A percentile compares a stretch with the other conserved stretches of the same genome.
Evolutionary conservation across 2,329 filamentous ascomycete genomes (phyloP).

Genomic region (Blumeria hordei): DNA sequence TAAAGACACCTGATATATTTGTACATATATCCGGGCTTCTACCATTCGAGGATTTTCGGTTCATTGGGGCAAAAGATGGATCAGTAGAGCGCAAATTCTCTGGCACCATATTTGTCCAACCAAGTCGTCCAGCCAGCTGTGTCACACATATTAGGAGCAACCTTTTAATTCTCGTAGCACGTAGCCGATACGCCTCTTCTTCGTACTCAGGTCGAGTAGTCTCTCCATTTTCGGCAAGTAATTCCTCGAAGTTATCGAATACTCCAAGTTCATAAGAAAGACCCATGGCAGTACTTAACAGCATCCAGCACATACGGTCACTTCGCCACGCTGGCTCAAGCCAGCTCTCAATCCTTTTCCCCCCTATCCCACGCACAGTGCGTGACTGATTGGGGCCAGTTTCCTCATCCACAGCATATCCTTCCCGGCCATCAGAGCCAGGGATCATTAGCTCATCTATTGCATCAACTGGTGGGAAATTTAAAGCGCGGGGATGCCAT

Average conservation of each 20-base stretch:
- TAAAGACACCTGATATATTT: conserved; percentile 32
- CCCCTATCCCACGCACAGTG: conserved; percentile 35
- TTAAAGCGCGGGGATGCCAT: conserved; percentile 85
- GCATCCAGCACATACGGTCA: conserved; percentile 95
- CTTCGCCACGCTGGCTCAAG: conserved; percentile 87
- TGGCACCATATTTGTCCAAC: conserved; percentile 84
- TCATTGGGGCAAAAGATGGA: conserved; percentile 25
- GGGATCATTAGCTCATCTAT: conserved; percentile 45
- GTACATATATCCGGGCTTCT: conserved; percentile 35
- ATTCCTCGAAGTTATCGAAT: conserved; percentile 69
- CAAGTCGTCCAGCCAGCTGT: conserved; percentile 77
- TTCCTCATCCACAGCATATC: conserved; percentile 21
- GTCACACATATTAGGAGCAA: conserved; percentile 77
- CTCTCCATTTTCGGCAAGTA: conserved; percentile 30
- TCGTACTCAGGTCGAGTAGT: conserved; percentile 42
- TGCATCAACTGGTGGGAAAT: conserved; percentile 68
- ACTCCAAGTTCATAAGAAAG: conserved; percentile 85
- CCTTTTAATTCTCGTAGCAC: conserved; percentile 61
- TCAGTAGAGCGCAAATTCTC: conserved; percentile 34
- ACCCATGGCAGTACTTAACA: conserved; percentile 73
- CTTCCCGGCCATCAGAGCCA: conserved; percentile 24
- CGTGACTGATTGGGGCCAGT: conserved; percentile 18
- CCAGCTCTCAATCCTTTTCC: conserved; percentile 79
- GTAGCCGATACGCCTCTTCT: conserved; percentile 51
- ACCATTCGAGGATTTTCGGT: conserved; percentile 22